Conservation (phyloP, 768 basidiomycete genomes). For the Auricularia heimuer region DNA sequence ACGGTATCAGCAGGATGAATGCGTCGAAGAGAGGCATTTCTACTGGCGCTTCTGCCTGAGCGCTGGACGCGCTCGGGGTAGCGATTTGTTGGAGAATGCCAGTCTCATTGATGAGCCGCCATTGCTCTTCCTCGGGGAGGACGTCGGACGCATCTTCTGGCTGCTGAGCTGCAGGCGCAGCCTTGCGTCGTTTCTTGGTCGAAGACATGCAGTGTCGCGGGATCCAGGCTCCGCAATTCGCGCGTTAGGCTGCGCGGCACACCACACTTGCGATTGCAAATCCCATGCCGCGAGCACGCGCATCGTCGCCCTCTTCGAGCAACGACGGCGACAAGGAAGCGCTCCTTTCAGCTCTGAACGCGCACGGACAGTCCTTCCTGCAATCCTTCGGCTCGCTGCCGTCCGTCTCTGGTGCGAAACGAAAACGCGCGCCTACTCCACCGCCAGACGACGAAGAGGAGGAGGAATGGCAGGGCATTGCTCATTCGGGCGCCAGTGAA, state of each 20-base stretch:
- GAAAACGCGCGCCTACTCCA: slow-evolving; percentile 11
- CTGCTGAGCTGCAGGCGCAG: slow-evolving; percentile 7
- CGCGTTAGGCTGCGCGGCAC: too few species aligned
- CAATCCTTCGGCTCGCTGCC: slow-evolving; percentile 26
- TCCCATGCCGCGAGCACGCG: too few species aligned
- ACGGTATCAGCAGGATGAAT: slow-evolving; percentile 56
- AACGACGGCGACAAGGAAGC: too few species aligned
- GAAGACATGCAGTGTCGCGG: neutral
- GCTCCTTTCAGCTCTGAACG: slow-evolving; percentile 22
- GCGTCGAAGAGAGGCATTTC: slow-evolving; percentile 20
- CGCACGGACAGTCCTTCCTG: slow-evolving; percentile 39
- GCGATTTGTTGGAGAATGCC: slow-evolving; percentile 29
- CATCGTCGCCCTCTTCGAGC: too few species aligned
- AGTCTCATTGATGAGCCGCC: slow-evolving; percentile 60
- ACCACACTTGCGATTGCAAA: too few species aligned
- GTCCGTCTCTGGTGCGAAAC: slow-evolving; percentile 7
- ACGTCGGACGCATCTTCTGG: slow-evolving; percentile 25
- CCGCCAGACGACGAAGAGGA: neutral
- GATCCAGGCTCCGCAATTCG: too few species aligned
- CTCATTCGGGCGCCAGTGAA: neutral
- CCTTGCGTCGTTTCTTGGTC: slow-evolving; percentile 3
- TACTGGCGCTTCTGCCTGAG: neutral
- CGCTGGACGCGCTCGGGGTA: neutral
- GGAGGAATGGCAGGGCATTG: slow-evolving; percentile 11
- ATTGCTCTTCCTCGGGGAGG: slow-evolving; percentile 67